Conservation (phyloP, 108 stramenopile species). For the Stephanodiscus minutulus region DNA sequence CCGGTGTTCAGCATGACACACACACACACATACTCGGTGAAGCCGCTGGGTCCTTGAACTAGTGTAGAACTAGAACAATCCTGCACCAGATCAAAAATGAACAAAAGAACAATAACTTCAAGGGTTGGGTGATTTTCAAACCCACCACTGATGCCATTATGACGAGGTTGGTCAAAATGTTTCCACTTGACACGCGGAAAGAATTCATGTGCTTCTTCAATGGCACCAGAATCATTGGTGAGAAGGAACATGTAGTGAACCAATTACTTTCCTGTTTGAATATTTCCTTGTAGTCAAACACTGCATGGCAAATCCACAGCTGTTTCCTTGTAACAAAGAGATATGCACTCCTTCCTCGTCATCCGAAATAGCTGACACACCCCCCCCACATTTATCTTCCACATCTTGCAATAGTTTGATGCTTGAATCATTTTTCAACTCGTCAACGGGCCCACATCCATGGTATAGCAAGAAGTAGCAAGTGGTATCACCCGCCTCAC, state of each 20-base stretch:
- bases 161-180: slow-evolving; percentile 31
- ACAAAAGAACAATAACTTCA: neutral
- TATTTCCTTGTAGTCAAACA: slow-evolving; percentile 22
- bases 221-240: slow-evolving; percentile 39
- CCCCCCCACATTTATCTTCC: neutral
- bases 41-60: neutral
- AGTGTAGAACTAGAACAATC: neutral
- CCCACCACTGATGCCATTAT: slow-evolving; percentile 27
- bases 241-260: slow-evolving; percentile 34
- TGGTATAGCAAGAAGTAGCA: slow-evolving; percentile 48
- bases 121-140: slow-evolving; percentile 29
- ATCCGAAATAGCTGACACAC: neutral
- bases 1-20: no score
- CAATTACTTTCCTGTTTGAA: slow-evolving; percentile 12
- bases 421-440: slow-evolving; percentile 3
- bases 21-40: neutral
- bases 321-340: slow-evolving; percentile 36
- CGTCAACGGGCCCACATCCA: slow-evolving; percentile 14
- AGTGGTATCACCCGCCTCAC: slow-evolving; percentile 24
- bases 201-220: slow-evolving; percentile 43
- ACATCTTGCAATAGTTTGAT: slow-evolving; percentile 2
- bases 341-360: slow-evolving; percentile 25
- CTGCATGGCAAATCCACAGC: slow-evolving; percentile 38
- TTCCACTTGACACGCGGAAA: slow-evolving; percentile 24
- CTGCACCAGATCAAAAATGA: neutral